Evolutionary conservation across 371 early-diverging fungal species (phyloP), one percentile per base, ranked within the genome.

Genomic region (Mortierella sp.): DNA sequence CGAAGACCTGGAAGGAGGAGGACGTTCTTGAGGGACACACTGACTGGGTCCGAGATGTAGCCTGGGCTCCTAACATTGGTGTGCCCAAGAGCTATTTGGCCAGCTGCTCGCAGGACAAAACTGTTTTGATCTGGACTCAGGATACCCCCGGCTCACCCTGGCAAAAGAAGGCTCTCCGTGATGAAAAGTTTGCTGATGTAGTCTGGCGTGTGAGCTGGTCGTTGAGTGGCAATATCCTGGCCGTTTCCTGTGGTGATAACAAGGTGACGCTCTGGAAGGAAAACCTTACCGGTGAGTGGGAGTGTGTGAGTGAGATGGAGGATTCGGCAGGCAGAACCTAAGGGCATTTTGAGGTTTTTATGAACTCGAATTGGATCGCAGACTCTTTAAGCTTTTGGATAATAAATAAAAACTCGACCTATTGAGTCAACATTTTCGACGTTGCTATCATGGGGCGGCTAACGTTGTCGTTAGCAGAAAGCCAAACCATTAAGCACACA

Each of bases 1-100:
- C 86, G 28, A 92, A 93, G 76, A 83, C 87, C 3, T 94, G 93
- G 90, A 92, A 90, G 89, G 93, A 87, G 68, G 96, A 95, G 66
- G 90, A 91, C 18, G 88, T 88, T 10, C 90, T 99, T 55, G 94
- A 95, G 63, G 97, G 96, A 0, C 99, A 99, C 84, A 89, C 92
- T 24, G 98, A 99, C 84, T 99, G 99, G 99, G 98, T 99, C n/a
- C 92, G 99, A 24, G 99, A 98, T 85, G 96, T 99, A 57, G 94
- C 97, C 24, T 99, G 94, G 90, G 98, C 98, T 37, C 99, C 99
- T 30, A 96, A 92, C 83, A 91, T 96, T 71, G 99, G 99, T 8
- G 89, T 98, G 8, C 93, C 96, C 45, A 90, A 91, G 84, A 94
- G 90, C 66, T 95, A 94, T 76, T 83, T 99, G 43, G 99, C 98